These are phyloP conservation scores for Dioscorea cayenensis DNA, from an alignment of 116 monocot genomes.

Conservation along the genomic window DNA sequence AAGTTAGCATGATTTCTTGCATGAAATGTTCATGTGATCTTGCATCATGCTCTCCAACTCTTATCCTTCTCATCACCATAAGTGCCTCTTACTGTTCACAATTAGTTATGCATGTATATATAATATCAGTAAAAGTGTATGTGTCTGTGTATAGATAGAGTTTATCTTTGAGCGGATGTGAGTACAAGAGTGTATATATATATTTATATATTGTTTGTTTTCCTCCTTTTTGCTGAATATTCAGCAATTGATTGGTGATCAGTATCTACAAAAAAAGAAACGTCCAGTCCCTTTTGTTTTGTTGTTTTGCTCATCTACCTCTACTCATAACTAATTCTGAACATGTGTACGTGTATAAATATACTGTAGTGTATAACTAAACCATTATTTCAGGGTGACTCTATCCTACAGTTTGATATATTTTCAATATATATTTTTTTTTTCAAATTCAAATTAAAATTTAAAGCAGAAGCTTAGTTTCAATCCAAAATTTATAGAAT, in stretches of 20 bases:
- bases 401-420: too few relatives aligned
- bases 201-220: neutral
- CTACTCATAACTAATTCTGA: neutral
- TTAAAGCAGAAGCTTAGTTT: too few relatives aligned
- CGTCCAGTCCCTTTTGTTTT: neutral
- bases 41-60: conserved; percentile 9
- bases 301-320: neutral
- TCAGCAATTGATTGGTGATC: neutral
- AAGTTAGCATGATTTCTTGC: conserved; percentile 15
- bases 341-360: neutral
- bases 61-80: neutral
- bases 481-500: too few relatives aligned
- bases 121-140: neutral
- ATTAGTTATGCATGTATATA: neutral
- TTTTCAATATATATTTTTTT: too few relatives aligned
- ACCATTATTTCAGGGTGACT: too few relatives aligned
- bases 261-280: neutral
- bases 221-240: neutral
- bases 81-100: neutral
- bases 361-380: neutral
- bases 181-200: neutral
- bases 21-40: conserved; percentile 14
- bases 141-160: neutral
- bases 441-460: too few relatives aligned
- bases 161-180: neutral